phyloP scores from a whole-genome alignment of 2,329 filamentous ascomycete genomes.

The Leptoxyphium fumago region DNA sequence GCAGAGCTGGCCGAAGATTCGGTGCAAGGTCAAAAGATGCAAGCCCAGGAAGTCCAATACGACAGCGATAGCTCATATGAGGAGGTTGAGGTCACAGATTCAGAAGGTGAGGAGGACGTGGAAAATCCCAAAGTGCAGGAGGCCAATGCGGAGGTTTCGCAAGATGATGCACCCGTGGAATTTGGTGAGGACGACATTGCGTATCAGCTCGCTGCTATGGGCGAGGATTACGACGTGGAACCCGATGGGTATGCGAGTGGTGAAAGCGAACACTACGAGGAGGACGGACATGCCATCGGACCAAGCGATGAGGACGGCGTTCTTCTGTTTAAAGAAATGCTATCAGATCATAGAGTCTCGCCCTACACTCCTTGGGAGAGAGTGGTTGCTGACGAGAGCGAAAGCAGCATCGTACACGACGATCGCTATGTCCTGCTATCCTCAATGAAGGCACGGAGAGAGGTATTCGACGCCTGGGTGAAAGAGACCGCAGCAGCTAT shows the following conservation, averaged over 20 bases:
- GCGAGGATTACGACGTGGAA: constrained; percentile 65
- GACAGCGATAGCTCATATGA: constrained; percentile 59
- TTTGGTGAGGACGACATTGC: constrained; percentile 93
- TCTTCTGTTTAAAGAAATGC: constrained; percentile 68
- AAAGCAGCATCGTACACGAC: constrained; percentile 70
- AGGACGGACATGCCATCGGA: constrained; percentile 54
- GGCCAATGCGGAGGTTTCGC: constrained; percentile 25
- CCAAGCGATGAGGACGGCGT: constrained; percentile 63
- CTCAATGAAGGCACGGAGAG: constrained; percentile 67
- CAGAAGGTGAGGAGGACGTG: constrained; percentile 30
- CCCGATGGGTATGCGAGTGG: constrained; percentile 54
- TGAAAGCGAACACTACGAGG: constrained; percentile 39
- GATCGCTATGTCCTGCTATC: constrained; percentile 69
- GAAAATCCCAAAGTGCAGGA: constrained; percentile 26
- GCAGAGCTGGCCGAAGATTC: constrained; percentile 52
- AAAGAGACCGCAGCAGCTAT: constrained; percentile 58
- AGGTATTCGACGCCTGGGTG: constrained; percentile 75
- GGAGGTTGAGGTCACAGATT: constrained; percentile 57
- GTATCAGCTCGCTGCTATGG: constrained; percentile 81
- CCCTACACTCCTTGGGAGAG: constrained; percentile 90
- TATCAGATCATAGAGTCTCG: constrained; percentile 68
- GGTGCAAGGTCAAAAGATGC: constrained; percentile 7
- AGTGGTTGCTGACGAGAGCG: constrained; percentile 48
- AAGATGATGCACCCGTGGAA: constrained; percentile 44
- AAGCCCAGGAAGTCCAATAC: constrained; percentile 25